A percentile compares a stretch with the other conserved stretches of the same genome.
Evolutionary conservation across 2,329 filamentous ascomycete species (phyloP).

Genomic region (Talaromyces albobiverticillius): DNA sequence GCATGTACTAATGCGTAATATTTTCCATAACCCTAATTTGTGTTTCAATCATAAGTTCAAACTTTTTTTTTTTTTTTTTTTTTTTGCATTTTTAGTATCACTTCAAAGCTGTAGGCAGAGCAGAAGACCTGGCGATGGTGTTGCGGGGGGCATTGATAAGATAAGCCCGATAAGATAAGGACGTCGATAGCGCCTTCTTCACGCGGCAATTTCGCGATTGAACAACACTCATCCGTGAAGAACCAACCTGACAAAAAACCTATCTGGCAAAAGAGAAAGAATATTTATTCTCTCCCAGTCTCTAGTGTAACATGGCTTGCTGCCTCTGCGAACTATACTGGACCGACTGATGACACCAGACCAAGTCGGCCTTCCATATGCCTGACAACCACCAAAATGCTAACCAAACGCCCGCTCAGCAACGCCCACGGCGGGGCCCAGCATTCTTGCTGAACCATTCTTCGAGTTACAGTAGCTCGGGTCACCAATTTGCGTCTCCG

Average conservation of each 20-base stretch:
- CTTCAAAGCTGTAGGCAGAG: no score
- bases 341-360: neutral
- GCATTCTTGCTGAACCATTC: slow-evolving; percentile 9
- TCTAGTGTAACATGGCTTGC: no score
- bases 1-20: no score
- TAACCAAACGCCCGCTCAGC: neutral
- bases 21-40: no score
- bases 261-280: no score
- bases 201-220: neutral
- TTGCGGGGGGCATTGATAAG: neutral
- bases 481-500: slow-evolving; percentile 15
- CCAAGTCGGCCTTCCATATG: slow-evolving; percentile 1
- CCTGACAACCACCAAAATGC: neutral
- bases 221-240: neutral
- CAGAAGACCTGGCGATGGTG: no score
- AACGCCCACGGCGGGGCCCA: slow-evolving; percentile 10
- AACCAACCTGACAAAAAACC: no score
- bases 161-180: neutral
- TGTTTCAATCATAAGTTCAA: no score
- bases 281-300: no score
- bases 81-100: no score
- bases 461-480: neutral
- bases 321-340: no score
- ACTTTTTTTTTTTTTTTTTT: no score
- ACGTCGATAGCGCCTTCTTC: neutral